Percentiles rank a stretch among this genome's conserved stretches.
phyloP scores from a whole-genome alignment of 2,329 filamentous ascomycete genomes.

The Orbilia oligospora region DNA sequence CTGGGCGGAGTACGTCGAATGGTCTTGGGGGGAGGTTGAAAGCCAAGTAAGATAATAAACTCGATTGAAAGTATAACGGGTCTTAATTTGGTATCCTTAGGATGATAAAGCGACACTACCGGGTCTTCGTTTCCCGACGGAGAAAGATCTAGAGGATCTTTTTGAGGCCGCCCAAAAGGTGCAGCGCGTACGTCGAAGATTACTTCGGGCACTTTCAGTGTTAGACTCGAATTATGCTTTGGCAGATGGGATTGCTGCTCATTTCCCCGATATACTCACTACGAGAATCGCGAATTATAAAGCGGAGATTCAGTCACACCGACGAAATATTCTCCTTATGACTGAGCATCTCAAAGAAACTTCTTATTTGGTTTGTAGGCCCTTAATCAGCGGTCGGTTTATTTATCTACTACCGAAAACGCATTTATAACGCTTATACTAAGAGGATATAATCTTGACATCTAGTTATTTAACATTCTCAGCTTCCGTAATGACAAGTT shows the following conservation, averaged over 20 bases:
- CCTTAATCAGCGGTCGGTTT: background rate
- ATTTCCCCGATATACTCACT: slow-evolving; percentile 20
- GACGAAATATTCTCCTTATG: slow-evolving; percentile 37
- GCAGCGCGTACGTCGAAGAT: slow-evolving; percentile 28
- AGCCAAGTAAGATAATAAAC: slow-evolving; percentile 8
- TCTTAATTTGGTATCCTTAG: slow-evolving; percentile 1
- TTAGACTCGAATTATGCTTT: slow-evolving; percentile 38
- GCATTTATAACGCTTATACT: background rate
- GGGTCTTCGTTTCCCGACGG: slow-evolving; percentile 13
- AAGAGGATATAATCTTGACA: background rate
- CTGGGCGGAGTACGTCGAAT: slow-evolving; percentile 47
- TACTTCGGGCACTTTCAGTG: slow-evolving; percentile 34
- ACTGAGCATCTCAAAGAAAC: slow-evolving; percentile 42
- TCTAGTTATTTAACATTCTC: slow-evolving; percentile 45
- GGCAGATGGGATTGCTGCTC: slow-evolving; percentile 31
- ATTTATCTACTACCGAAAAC: background rate
- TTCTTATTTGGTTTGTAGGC: slow-evolving; percentile 24
- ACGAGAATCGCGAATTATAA: slow-evolving; percentile 37
- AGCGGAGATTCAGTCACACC: slow-evolving; percentile 33
- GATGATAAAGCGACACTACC: slow-evolving; percentile 24
- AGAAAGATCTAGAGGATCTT: slow-evolving; percentile 13
- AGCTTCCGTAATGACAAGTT: slow-evolving; percentile 37
- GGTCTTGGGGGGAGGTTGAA: slow-evolving; percentile 32
- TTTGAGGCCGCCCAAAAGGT: slow-evolving; percentile 32
- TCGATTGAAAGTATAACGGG: background rate